Evolutionary conservation across 371 early-diverging fungal genomes (phyloP).

Genomic region (Phascolomyces articulosus): DNA sequence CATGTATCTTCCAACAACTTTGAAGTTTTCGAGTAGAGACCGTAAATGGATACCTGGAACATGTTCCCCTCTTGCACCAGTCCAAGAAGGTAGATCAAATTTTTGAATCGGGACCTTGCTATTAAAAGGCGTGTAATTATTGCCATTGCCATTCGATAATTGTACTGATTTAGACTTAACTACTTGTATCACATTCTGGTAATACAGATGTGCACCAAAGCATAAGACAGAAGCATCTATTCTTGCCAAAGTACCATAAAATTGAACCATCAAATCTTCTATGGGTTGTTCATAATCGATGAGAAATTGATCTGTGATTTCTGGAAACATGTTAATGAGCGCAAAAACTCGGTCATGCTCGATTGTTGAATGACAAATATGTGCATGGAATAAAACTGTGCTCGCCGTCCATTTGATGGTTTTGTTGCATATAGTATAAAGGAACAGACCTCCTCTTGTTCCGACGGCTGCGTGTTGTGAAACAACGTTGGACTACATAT

Average conservation of each 20-base stretch:
- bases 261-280: neutral
- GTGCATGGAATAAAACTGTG: neutral
- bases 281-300: neutral
- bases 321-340: neutral
- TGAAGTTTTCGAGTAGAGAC: neutral
- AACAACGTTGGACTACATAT: no score
- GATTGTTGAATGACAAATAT: neutral
- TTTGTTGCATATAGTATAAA: neutral
- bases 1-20: neutral
- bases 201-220: neutral
- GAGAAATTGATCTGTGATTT: neutral
- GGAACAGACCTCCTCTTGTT: neutral
- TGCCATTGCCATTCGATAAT: no score
- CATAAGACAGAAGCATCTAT: neutral
- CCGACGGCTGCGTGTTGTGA: no score
- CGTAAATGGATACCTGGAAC: no score
- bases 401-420: neutral
- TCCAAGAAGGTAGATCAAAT: neutral
- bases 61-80: neutral
- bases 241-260: neutral
- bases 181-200: no score
- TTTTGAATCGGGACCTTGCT: neutral
- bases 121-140: no score
- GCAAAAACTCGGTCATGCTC: neutral
- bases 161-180: no score